phyloP scores from a whole-genome alignment of 2,329 filamentous ascomycete species.

The Juglanconis oblonga region DNA sequence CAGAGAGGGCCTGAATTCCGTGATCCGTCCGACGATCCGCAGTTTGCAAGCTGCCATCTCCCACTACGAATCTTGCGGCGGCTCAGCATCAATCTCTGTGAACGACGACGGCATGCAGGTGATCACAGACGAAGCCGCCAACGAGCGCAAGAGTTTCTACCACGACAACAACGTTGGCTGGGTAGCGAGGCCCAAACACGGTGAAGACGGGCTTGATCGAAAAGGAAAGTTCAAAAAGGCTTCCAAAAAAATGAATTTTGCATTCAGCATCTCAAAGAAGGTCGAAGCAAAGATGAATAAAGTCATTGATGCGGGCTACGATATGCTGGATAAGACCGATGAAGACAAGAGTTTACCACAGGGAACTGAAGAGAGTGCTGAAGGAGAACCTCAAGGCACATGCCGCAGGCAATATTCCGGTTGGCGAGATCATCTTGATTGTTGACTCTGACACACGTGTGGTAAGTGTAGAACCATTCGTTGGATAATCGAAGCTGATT shows the following conservation, averaged over 20 bases:
- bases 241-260: constrained; percentile 74
- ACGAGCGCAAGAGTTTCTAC: constrained; percentile 44
- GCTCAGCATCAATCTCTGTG: constrained; percentile 40
- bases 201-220: constrained; percentile 47
- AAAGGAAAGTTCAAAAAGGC: constrained; percentile 70
- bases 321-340: constrained; percentile 34
- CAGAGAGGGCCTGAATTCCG: constrained; percentile 36
- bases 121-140: constrained; percentile 39
- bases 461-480: not conserved
- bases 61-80: constrained; percentile 45
- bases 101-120: constrained; percentile 63
- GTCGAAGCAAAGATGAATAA: constrained; percentile 57
- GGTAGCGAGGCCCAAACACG: constrained; percentile 45
- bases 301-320: constrained; percentile 8
- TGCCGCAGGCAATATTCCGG: constrained; percentile 58
- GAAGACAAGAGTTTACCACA: constrained; percentile 48
- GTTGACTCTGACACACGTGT: constrained; percentile 69
- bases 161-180: constrained; percentile 47
- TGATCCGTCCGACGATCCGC: constrained; percentile 48
- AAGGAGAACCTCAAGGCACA: constrained; percentile 52
- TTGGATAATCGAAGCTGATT: not conserved
- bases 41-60: constrained; percentile 48
- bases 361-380: constrained; percentile 46
- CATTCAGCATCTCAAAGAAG: constrained; percentile 57
- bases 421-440: constrained; percentile 63